Base-by-base conservation (phyloP, 768 basidiomycete species). In the Mycena floridula region DNA sequence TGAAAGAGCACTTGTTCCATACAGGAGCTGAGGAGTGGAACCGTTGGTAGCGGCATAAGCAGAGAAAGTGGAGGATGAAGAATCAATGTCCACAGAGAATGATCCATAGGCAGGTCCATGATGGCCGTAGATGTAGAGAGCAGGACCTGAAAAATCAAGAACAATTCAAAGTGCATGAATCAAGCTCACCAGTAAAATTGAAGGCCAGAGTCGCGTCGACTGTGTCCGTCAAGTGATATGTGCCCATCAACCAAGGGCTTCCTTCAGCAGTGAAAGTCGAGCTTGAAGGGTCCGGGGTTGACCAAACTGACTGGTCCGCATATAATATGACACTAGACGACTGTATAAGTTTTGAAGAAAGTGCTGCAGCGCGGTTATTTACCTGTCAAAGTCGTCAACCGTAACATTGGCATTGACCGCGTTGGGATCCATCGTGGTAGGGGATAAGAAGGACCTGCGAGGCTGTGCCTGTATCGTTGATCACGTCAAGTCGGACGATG, bases 261-360 rank as follows among this genome's bases (percentile, higher is more conserved):
- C 49, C 54, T 3, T 49, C 55, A 4, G 65, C 55, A 44, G 62
- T 55, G 54, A 68, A 72, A 8, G 59, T 52, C 6, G 62, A 42
- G 28, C 59, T 66, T 8, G 69, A 71, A n/a, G 73, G 72, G 57
- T 74, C 72, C 16, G 73, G 71, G 2, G 70, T 73, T 41, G 58
- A 45, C 73, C 73, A 73, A 20, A 48, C 58, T 7, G 63, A 57
- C 44, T 67, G 67, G 53, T 69, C 63, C 4, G 55, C 54, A 49
- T 70, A 74, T 2, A 63, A 56, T 12, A 73, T 49, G 3, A 73
- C 54, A 30, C 67, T 35, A 35, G 7, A 15, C 3, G n/a, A n/a
- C n/a, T 15, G 3, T 35, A 3, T 3, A 7, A 35, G n/a, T n/a
- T n/a, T n/a, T n/a, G n/a, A n/a, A n/a, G n/a, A n/a, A n/a, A n/a